These are phyloP conservation scores for Colletotrichum tofieldiae DNA, from an alignment of 2,329 filamentous ascomycete genomes.

Conservation along the genomic window DNA sequence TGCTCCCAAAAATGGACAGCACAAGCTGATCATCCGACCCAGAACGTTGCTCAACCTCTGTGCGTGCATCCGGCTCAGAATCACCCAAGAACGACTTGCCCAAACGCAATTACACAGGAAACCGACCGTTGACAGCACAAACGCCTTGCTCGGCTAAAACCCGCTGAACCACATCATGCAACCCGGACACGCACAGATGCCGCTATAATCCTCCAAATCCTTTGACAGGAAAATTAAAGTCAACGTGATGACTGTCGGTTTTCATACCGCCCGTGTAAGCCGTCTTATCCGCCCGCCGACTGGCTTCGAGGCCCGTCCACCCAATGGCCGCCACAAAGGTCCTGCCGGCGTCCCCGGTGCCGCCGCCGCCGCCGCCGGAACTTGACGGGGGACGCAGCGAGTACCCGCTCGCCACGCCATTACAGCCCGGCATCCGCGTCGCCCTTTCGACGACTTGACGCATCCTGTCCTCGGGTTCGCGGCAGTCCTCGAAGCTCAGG, in stretches of 20 bases:
- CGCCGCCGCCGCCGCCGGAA: not conserved
- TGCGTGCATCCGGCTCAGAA: not conserved
- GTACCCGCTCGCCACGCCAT: conserved; percentile 47
- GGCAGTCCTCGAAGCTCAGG: conserved; percentile 60
- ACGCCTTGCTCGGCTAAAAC: conserved; percentile 38
- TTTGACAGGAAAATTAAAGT: conserved; percentile 50
- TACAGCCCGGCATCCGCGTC: conserved; percentile 46
- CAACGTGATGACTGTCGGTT: conserved; percentile 47
- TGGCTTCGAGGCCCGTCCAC: conserved; percentile 47
- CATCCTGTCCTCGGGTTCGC: conserved; percentile 54
- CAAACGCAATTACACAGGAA: not conserved
- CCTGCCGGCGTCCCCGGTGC: conserved; percentile 41
- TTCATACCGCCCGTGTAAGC: conserved; percentile 43
- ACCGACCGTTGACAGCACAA: not conserved
- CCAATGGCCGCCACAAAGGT: conserved; percentile 47
- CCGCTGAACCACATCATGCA: conserved; percentile 43
- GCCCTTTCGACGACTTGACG: conserved; percentile 45
- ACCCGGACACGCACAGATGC: conserved; percentile 36
- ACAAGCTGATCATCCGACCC: not conserved
- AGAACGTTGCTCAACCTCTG: not conserved
- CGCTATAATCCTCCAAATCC: conserved; percentile 45
- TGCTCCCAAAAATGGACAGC: not conserved
- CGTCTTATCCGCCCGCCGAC: conserved; percentile 44
- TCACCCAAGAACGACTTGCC: not conserved
- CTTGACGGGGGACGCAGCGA: conserved; percentile 25